Conservation (phyloP, 192 early-diverging fungal species). For the Linderina pennispora region DNA sequence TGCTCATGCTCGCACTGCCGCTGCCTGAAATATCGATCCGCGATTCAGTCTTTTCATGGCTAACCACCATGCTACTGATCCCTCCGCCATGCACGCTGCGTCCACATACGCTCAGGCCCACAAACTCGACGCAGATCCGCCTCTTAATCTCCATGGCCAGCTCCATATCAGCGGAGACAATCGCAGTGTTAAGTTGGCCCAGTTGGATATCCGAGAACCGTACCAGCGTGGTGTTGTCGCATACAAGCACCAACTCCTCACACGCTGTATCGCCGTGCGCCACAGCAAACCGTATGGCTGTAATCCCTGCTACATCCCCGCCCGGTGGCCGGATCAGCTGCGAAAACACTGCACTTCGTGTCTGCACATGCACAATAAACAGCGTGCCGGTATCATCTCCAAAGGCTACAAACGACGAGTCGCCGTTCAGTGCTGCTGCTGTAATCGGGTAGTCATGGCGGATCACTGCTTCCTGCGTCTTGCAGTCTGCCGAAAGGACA, state of each 20-base stretch:
- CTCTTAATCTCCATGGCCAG: constrained; percentile 11
- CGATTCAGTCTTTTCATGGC: constrained; percentile 3
- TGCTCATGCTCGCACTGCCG: constrained; percentile 23
- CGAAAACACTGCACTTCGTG: constrained; percentile 25
- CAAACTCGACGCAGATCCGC: constrained; percentile 19
- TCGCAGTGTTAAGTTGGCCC: constrained; percentile 16
- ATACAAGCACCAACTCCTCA: constrained; percentile 30
- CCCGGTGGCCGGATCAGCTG: constrained; percentile 3
- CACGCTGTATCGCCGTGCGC: neutral
- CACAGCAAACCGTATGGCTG: constrained; percentile 14
- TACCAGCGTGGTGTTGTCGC: constrained; percentile 8
- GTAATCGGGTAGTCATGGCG: constrained; percentile 13
- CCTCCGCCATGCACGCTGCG: constrained; percentile 5
- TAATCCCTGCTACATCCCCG: neutral
- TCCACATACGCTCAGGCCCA: constrained; percentile 1
- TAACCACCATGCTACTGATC: constrained; percentile 16
- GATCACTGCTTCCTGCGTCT: constrained; percentile 24
- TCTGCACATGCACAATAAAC: constrained; percentile 36
- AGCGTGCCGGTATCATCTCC: constrained; percentile 28
- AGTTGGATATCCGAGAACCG: constrained; percentile 27
- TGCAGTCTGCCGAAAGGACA: constrained; percentile 13
- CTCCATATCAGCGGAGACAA: constrained; percentile 18
- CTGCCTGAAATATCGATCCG: constrained; percentile 17
- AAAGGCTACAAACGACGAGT: constrained; percentile 40
- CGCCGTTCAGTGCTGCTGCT: constrained; percentile 20